Evolutionary conservation across 345 rosid species (phyloP), one percentile per base, ranked within the genome.

Genomic region (Syzygium oleosum): DNA sequence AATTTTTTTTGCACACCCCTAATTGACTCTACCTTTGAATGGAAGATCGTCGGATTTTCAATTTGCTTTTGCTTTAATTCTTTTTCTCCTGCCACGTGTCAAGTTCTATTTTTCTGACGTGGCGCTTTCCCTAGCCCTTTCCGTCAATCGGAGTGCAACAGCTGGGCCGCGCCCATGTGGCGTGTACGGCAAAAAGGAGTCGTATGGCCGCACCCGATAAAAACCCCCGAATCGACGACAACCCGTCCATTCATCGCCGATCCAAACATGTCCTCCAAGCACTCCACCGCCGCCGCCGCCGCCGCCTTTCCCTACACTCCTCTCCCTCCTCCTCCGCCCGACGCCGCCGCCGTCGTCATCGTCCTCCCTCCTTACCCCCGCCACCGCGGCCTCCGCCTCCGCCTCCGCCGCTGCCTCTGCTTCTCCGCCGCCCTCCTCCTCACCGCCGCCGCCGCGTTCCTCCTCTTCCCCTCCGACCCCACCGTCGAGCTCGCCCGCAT

Each of bases 381-480:
- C 25, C 91, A 41, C 16, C 88, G 88, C 38, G 85, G 86, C 22
- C 90, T 88, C 53, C 38, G 21, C 88, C 80, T 52, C 61, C 87
- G 80, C 87, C 90, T 94, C 90, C 93, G 94, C 86, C 92, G 92
- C 51, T 86, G 90, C 90, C 89, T 95, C 87, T 41, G 52, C 90
- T 90, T 90, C 89, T 84, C 94, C 88, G 90, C 90, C 86, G n/a
- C 84, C 51, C 27, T 94, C 89, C 84, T 95, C 88, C 91, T 96
- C 90, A 89, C 95, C 89, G 85, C 94, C 88, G 86, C 88, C 79
- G 90, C 90, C 84, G 87, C 89, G 2, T 97, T 87, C 96, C 85
- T 95, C 87, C 86, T 96, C 87, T 97, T 90, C 92, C 98, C 99
- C 41, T 95, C 96, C 89, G 94, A 95, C 89, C 96, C 98, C 41